phyloP scores from a whole-genome alignment of 129 eudicot species.

The carrot (Daucus carota) region DH1_v3.0 NC_030389.2:12715501-12716000 shows the following conservation, averaged over 20 bases:
- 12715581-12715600: neutral
- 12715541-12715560: neutral
- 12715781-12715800: too few relatives aligned
- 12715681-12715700: constrained; percentile 22
- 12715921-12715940: too few relatives aligned
- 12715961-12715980: too few relatives aligned
- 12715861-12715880: neutral
- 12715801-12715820: too few relatives aligned
- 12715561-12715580: neutral
- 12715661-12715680: constrained; percentile 12
- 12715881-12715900: neutral
- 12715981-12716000: too few relatives aligned
- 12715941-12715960: neutral
- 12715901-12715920: neutral
- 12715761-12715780: too few relatives aligned
- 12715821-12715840: too few relatives aligned
- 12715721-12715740: too few relatives aligned
- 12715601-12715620: neutral
- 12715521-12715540: neutral
- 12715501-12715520: neutral
- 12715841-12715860: neutral
- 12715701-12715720: neutral
- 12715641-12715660: constrained; percentile 11
- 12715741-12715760: too few relatives aligned
- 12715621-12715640: constrained; percentile 19